Percentiles rank a stretch among this genome's conserved stretches.
Conservation (phyloP, 2,329 filamentous ascomycete species). For the Epichloe bromicola region DNA sequence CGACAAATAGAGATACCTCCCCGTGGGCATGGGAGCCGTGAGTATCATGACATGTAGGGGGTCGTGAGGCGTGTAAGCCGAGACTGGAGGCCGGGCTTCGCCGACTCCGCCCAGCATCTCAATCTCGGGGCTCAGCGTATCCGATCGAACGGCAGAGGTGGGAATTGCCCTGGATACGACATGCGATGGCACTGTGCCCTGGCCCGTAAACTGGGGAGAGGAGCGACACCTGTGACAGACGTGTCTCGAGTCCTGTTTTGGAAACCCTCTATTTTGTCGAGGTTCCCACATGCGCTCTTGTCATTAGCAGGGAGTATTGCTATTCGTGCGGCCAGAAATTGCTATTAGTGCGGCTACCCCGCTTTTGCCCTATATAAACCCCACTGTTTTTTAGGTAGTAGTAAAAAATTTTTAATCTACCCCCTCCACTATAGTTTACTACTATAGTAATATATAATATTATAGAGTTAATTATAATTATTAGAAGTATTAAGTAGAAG, state of each 20-base stretch:
- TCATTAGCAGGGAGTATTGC: background rate
- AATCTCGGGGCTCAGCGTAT: slow-evolving; percentile 8
- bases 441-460: too few relatives aligned
- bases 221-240: slow-evolving; percentile 19
- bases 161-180: background rate
- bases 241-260: slow-evolving; percentile 23
- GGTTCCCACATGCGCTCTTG: background rate
- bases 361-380: too few relatives aligned
- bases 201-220: background rate
- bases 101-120: background rate
- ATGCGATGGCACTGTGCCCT: background rate
- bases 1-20: background rate
- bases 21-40: background rate
- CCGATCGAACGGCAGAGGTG: slow-evolving; percentile 5
- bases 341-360: too few relatives aligned
- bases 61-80: background rate
- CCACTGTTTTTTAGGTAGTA: too few relatives aligned
- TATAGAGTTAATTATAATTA: too few relatives aligned
- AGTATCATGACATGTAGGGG: background rate
- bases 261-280: background rate
- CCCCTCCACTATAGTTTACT: too few relatives aligned
- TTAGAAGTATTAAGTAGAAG: too few relatives aligned
- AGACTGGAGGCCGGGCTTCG: slow-evolving; percentile 1
- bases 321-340: too few relatives aligned
- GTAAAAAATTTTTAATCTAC: too few relatives aligned